Evolutionary conservation across 2,329 filamentous ascomycete species (phyloP).

Genomic region (Allantophomopsis lycopodina): DNA sequence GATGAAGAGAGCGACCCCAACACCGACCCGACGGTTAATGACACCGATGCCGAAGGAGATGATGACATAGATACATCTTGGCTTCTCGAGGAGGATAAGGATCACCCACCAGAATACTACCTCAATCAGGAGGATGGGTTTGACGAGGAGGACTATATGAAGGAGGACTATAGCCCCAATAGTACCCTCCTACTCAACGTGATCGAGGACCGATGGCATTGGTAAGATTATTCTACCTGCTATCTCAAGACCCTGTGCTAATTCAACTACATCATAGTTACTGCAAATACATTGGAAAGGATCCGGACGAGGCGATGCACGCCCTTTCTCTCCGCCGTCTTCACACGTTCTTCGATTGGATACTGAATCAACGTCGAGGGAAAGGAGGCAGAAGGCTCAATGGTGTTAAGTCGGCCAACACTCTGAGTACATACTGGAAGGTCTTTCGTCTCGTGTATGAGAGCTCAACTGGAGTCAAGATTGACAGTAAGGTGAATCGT

Average conservation of each 20-base stretch:
- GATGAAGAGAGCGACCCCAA: conserved; percentile 7
- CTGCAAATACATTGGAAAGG: conserved; percentile 7
- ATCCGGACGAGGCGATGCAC: conserved; percentile 4
- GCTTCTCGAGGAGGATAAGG: conserved; percentile 9
- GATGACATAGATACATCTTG: conserved; percentile 1
- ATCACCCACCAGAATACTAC: conserved; percentile 8
- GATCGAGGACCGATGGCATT: conserved; percentile 1
- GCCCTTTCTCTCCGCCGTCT: conserved; percentile 3
- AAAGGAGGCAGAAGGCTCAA: conserved; percentile 4
- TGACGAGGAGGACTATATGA: conserved; percentile 3
- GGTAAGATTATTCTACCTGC: not conserved
- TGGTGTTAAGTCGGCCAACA: conserved; percentile 6
- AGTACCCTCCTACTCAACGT: not conserved
- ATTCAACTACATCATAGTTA: conserved; percentile 3
- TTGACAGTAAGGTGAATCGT: conserved; percentile 8
- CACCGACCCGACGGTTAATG: conserved; percentile 15
- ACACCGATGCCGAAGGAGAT: conserved; percentile 3
- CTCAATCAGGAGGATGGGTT: conserved; percentile 7
- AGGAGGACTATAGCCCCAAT: conserved; percentile 1
- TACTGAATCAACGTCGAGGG: conserved; percentile 3
- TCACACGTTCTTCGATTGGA: conserved; percentile 6
- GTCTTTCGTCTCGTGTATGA: conserved; percentile 14
- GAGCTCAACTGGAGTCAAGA: conserved; percentile 8
- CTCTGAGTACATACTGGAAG: conserved; percentile 15
- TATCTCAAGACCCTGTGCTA: not conserved